phyloP scores from a whole-genome alignment of 331 rosid genomes.

The Stylosanthes scabra region DNA sequence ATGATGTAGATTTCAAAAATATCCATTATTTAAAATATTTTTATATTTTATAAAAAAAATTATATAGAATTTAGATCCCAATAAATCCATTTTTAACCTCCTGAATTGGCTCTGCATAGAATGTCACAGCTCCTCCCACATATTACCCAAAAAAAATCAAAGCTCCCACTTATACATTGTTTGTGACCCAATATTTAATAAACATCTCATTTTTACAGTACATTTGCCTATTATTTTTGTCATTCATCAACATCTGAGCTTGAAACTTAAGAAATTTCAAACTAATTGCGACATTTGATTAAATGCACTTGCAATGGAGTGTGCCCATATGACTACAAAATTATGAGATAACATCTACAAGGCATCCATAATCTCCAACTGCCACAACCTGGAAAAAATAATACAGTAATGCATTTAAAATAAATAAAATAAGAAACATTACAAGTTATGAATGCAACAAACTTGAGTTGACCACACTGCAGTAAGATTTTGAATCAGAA shows the following conservation, averaged over 20 bases:
- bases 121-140: neutral
- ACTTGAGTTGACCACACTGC: conserved; percentile 34
- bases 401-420: conserved; percentile 17
- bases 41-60: too few species aligned
- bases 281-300: conserved; percentile 9
- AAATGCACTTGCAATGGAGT: conserved; percentile 59
- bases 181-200: neutral
- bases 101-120: too few species aligned
- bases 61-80: too few species aligned
- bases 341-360: conserved; percentile 88
- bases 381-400: conserved; percentile 74
- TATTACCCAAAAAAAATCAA: neutral
- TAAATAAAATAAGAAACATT: conserved; percentile 22
- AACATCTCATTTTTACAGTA: neutral
- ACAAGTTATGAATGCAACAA: conserved; percentile 11
- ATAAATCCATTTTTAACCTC: too few species aligned
- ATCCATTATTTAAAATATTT: too few species aligned
- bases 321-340: conserved; percentile 96
- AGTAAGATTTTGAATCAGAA: conserved; percentile 16
- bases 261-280: conserved; percentile 3
- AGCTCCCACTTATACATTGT: neutral
- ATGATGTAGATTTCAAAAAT: too few species aligned
- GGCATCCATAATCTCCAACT: conserved; percentile 89
- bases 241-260: neutral
- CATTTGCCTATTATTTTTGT: neutral